phyloP scores from a whole-genome alignment of 768 basidiomycete species.

The Boletus vinaceobasis region DNA sequence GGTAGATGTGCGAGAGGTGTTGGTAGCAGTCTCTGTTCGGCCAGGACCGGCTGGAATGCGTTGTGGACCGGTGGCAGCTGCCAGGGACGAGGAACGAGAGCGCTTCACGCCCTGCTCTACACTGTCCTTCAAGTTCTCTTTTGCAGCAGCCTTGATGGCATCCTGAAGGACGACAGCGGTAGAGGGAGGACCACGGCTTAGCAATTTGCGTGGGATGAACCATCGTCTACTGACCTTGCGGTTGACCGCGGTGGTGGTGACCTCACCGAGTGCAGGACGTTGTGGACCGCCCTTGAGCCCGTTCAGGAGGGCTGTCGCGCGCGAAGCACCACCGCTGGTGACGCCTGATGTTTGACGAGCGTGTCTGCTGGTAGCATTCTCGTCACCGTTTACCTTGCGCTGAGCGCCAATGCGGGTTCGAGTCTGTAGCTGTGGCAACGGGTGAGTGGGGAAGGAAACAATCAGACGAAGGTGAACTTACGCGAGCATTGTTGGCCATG shows the following conservation, averaged over 20 bases:
- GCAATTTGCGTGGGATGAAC: not conserved
- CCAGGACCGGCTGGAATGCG: slow-evolving; percentile 68
- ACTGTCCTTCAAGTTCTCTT: slow-evolving; percentile 54
- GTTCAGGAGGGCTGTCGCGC: slow-evolving; percentile 41
- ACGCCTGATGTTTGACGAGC: slow-evolving; percentile 57
- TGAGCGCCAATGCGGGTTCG: slow-evolving; percentile 61
- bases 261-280: slow-evolving; percentile 77
- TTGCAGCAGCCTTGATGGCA: slow-evolving; percentile 48
- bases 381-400: slow-evolving; percentile 69
- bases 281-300: slow-evolving; percentile 54
- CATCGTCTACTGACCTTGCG: slow-evolving; percentile 53
- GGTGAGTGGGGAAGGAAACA: not conserved
- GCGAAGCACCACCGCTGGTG: slow-evolving; percentile 44
- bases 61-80: slow-evolving; percentile 57
- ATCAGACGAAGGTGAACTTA: slow-evolving; percentile 31
- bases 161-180: slow-evolving; percentile 23
- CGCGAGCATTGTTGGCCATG: slow-evolving; percentile 64
- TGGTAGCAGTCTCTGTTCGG: slow-evolving; percentile 43
- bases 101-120: slow-evolving; percentile 52
- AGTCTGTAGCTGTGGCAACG: slow-evolving; percentile 48
- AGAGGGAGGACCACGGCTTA: not conserved
- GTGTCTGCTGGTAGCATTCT: slow-evolving; percentile 72
- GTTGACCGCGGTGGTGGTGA: slow-evolving; percentile 74
- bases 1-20: slow-evolving; percentile 35
- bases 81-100: slow-evolving; percentile 64